phyloP scores from a whole-genome alignment of 2,329 filamentous ascomycete genomes.

The Penicillium vulpinum region DNA sequence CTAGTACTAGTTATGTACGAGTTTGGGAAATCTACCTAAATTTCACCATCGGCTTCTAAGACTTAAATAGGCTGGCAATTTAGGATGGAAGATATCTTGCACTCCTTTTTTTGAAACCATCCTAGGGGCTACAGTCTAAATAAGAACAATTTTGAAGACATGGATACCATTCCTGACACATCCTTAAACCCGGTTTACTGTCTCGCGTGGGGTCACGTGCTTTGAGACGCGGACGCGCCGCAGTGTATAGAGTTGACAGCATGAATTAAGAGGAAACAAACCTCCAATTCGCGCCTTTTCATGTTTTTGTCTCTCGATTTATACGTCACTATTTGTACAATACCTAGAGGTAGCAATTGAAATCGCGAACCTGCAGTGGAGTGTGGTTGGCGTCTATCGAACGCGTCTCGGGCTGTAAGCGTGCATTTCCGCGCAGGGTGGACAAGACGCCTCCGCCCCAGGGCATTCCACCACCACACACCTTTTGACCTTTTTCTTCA shows the following conservation, averaged over 20 bases:
- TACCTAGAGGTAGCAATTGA: slow-evolving; percentile 6
- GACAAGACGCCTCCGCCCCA: slow-evolving; percentile 36
- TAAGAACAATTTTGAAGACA: background rate
- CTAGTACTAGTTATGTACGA: background rate
- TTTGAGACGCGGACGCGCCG: slow-evolving; percentile 11
- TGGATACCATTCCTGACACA: slow-evolving; percentile 9
- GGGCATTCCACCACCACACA: slow-evolving; percentile 38
- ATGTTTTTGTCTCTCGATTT: background rate
- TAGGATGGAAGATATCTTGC: background rate
- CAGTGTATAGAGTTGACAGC: background rate
- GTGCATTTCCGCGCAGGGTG: slow-evolving; percentile 41
- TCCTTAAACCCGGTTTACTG: slow-evolving; percentile 5
- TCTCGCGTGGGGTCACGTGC: slow-evolving; percentile 11
- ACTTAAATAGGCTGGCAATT: background rate
- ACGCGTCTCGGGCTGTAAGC: slow-evolving; percentile 43
- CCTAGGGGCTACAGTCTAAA: background rate
- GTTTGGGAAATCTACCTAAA: background rate
- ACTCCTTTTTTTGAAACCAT: background rate
- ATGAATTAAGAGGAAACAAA: background rate
- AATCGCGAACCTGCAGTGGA: slow-evolving; percentile 28
- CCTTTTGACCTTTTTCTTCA: slow-evolving; percentile 23
- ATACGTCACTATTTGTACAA: background rate
- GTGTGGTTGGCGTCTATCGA: slow-evolving; percentile 41
- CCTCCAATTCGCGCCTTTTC: slow-evolving; percentile 1
- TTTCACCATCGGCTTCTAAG: background rate